Evolutionary conservation across 73 alveolate genomes (phyloP), one percentile per base, ranked within the genome.

Genomic region (Symbiodinium natans): DNA sequence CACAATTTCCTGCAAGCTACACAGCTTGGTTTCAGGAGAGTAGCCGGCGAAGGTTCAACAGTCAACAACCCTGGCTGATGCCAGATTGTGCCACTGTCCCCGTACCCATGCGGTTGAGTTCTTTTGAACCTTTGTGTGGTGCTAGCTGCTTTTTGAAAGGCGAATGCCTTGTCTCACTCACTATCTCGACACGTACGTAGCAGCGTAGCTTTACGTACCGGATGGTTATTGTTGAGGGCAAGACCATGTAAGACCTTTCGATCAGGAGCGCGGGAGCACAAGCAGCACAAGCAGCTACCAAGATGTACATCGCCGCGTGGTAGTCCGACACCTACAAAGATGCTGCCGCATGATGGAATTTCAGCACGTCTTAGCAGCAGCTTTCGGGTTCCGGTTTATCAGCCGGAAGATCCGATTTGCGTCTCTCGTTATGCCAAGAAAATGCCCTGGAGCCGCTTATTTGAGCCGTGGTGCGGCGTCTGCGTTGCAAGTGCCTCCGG

Each of bases 141-240:
- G 80, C 80, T 63, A 63, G 80, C 80, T 63, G 80, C 80, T 63
- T 63, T 63, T 63, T 63, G 80, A 63, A 63, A 63, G 80, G 80
- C 80, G 80, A 63, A 63, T 36, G 80, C 80, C 80, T 63, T 63
- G 80, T 63, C 36, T 63, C 80, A 63, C 80, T 23, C 71, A 29
- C 71, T 2, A 23, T 21, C 71, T 52, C n/a, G 23, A 52, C 23
- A 52, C 71, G n/a, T n/a, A n/a, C n/a, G n/a, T n/a, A n/a, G n/a
- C n/a, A n/a, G n/a, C n/a, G n/a, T n/a, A n/a, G n/a, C n/a, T n/a
- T n/a, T n/a, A n/a, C n/a, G n/a, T n/a, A n/a, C n/a, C n/a, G n/a
- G n/a, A n/a, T n/a, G n/a, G n/a, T n/a, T n/a, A n/a, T n/a, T n/a
- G n/a, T n/a, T n/a, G n/a, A n/a, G n/a, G n/a, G n/a, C n/a, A n/a